phyloP scores from a whole-genome alignment of 139 green algal genomes.

The Chlamydomonas incerta region DNA sequence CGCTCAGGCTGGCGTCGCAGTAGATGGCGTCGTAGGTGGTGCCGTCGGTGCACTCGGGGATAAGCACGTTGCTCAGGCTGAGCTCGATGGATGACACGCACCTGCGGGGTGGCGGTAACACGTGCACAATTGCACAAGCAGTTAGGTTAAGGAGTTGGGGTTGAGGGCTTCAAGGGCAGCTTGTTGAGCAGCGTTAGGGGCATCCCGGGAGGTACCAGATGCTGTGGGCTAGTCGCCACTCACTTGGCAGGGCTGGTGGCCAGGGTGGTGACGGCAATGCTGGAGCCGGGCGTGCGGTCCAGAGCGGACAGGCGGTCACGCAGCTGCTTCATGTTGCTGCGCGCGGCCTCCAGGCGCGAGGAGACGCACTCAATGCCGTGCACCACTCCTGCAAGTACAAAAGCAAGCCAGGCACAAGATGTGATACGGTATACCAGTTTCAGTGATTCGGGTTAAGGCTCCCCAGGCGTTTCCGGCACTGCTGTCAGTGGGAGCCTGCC shows the following conservation, averaged over 20 bases:
- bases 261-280: constrained; percentile 39
- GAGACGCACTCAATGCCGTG: constrained; percentile 70
- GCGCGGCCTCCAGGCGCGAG: constrained; percentile 57
- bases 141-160: too few species aligned
- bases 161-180: too few species aligned
- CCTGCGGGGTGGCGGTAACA: too few species aligned
- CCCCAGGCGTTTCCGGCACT: too few species aligned
- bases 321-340: constrained; percentile 61
- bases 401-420: too few species aligned
- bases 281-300: constrained; percentile 38
- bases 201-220: too few species aligned
- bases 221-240: too few species aligned
- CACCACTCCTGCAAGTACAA: constrained; percentile 23
- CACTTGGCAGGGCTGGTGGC: constrained; percentile 38
- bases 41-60: constrained; percentile 72
- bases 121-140: too few species aligned
- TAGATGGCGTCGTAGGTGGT: constrained; percentile 67
- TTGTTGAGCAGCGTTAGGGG: too few species aligned
- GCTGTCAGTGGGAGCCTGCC: too few species aligned
- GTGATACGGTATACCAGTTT: too few species aligned
- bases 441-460: too few species aligned
- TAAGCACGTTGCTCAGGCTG: constrained; percentile 64
- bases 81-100: constrained; percentile 46
- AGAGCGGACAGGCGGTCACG: constrained; percentile 51
- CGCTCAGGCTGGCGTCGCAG: constrained; percentile 61